Conservation (phyloP, 768 basidiomycete genomes). For the Pilatotrama ljubarskyi region DNA sequence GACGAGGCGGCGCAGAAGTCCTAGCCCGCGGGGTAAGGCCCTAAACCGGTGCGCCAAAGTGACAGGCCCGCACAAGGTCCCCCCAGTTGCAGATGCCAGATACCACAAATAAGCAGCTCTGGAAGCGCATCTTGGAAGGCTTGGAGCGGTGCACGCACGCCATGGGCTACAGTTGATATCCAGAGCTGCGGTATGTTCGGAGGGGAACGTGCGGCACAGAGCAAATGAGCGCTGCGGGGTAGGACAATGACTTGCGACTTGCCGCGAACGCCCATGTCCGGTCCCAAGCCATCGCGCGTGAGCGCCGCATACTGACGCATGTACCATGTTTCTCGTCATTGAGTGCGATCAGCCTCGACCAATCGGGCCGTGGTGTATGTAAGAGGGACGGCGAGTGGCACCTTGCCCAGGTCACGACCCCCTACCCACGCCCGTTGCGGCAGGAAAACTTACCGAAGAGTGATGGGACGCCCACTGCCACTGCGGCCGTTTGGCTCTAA, state of each 20-base stretch:
- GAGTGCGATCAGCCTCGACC: conserved; percentile 13
- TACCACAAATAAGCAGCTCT: not conserved
- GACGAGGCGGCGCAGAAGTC: not conserved
- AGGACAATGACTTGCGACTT: not conserved
- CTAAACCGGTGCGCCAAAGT: conserved; percentile 3
- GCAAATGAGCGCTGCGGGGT: not conserved
- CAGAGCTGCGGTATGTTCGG: not conserved
- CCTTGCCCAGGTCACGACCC: conserved; percentile 3
- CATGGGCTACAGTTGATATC: not conserved
- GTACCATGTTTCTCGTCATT: not conserved
- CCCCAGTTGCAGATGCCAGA: not conserved
- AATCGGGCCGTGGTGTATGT: not conserved
- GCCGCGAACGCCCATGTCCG: not conserved
- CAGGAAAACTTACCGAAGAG: not conserved
- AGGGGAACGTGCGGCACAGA: conserved; percentile 2
- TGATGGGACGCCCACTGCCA: not conserved
- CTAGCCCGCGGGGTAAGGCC: not conserved
- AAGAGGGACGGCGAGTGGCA: conserved; percentile 1
- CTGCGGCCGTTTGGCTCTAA: conserved; percentile 12
- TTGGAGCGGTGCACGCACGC: not conserved
- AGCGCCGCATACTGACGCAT: not conserved
- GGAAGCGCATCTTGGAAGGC: not conserved
- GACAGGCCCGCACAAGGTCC: conserved; percentile 5
- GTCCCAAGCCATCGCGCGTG: not conserved
- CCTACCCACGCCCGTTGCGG: not conserved